Conservation (phyloP, 371 early-diverging fungal genomes). For the Rhizopus microsporus region DNA sequence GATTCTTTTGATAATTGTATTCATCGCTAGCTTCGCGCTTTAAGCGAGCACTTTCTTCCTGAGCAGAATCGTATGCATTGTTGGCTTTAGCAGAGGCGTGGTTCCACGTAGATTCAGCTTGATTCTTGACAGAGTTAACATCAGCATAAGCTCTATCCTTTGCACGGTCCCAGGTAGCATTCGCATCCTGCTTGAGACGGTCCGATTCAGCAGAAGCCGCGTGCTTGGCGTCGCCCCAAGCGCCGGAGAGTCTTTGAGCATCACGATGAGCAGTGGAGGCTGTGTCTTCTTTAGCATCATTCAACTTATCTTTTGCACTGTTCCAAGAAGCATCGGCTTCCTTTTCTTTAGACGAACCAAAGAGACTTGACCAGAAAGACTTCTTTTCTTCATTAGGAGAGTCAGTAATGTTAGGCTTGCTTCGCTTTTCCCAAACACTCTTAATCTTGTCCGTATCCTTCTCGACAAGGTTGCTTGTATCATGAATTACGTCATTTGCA, state of each 20-base stretch:
- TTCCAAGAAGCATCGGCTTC: conserved; percentile 4
- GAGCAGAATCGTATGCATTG: conserved; percentile 13
- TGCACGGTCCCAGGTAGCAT: not conserved
- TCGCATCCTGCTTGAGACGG: conserved; percentile 11
- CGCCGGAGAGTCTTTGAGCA: not conserved
- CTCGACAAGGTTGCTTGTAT: conserved; percentile 19
- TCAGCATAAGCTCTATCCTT: conserved; percentile 8
- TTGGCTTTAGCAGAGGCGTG: conserved; percentile 12
- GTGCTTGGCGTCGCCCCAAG: conserved; percentile 13
- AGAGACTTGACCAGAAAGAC: conserved; percentile 10
- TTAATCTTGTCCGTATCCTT: conserved; percentile 25
- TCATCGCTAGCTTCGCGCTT: conserved; percentile 11
- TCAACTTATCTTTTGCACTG: conserved; percentile 6
- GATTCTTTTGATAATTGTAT: conserved; percentile 8
- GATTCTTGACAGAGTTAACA: conserved; percentile 5
- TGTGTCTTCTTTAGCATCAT: conserved; percentile 12
- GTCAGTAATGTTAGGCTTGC: not conserved
- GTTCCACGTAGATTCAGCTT: conserved; percentile 14
- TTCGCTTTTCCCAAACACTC: conserved; percentile 17
- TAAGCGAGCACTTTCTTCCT: conserved; percentile 5
- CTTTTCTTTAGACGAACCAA: conserved; percentile 11
- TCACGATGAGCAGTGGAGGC: conserved; percentile 4
- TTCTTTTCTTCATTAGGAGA: conserved; percentile 1
- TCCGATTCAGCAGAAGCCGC: conserved; percentile 12
- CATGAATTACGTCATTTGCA: conserved; percentile 16